Conservation (phyloP, 2,329 filamentous ascomycete genomes). For the Pestalotiopsis sp. region DNA sequence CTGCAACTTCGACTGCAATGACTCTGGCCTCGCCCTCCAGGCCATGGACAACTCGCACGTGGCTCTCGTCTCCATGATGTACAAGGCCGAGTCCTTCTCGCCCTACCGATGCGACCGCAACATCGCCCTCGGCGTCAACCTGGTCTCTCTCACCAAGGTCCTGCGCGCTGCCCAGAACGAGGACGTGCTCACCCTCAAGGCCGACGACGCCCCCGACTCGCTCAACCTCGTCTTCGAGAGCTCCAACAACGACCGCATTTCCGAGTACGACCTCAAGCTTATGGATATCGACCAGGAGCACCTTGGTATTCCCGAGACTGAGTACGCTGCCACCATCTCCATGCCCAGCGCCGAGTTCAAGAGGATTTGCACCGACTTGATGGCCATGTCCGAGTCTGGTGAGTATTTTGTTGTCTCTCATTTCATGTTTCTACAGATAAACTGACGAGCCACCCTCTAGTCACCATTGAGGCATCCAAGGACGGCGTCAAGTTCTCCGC, state of each 20-base stretch:
- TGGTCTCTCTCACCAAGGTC: conserved; percentile 95
- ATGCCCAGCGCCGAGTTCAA: conserved; percentile 92
- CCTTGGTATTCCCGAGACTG: conserved; percentile 97
- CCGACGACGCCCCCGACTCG: conserved; percentile 93
- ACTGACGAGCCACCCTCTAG: conserved; percentile 47
- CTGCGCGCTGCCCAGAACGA: conserved; percentile 92
- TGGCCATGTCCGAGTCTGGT: conserved; percentile 95
- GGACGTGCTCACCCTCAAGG: conserved; percentile 93
- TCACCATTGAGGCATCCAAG: conserved; percentile 94
- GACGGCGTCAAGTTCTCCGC: conserved; percentile 96
- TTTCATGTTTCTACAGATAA: conserved; percentile 15
- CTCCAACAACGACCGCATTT: conserved; percentile 82
- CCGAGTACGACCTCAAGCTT: conserved; percentile 99
- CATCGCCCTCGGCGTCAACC: conserved; percentile 96
- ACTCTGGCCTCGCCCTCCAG: conserved; percentile 95
- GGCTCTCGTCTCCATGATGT: conserved; percentile 97
- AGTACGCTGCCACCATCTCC: conserved; percentile 87
- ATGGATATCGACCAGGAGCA: conserved; percentile 99
- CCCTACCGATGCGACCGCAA: conserved; percentile 99
- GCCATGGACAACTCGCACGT: conserved; percentile 99
- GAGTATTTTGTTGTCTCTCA: conserved; percentile 35
- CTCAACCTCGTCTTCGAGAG: conserved; percentile 97
- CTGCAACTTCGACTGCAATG: conserved; percentile 99
- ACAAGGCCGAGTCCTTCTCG: conserved; percentile 91
- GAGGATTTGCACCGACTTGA: conserved; percentile 91